phyloP scores from a whole-genome alignment of 2,329 filamentous ascomycete genomes.

The Claviceps sp. region DNA sequence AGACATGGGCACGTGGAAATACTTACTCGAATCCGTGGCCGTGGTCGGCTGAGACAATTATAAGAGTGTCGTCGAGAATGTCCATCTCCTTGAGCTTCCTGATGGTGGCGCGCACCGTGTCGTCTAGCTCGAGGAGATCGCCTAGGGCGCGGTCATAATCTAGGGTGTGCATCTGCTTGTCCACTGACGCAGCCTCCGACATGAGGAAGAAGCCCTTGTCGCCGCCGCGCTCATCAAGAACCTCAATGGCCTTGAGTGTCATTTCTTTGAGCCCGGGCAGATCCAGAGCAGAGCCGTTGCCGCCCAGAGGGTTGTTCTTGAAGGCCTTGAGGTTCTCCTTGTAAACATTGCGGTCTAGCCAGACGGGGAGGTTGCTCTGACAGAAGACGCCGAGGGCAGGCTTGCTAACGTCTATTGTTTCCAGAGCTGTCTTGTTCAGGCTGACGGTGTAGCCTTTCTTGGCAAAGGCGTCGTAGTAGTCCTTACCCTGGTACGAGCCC shows the following conservation, averaged over 20 bases:
- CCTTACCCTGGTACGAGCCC: slow-evolving; percentile 52
- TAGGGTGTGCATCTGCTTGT: slow-evolving; percentile 79
- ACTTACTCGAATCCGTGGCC: slow-evolving; percentile 68
- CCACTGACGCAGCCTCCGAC: slow-evolving; percentile 73
- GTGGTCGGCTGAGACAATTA: slow-evolving; percentile 77
- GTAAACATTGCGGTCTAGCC: slow-evolving; percentile 78
- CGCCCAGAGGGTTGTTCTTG: slow-evolving; percentile 56
- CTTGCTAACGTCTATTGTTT: slow-evolving; percentile 39
- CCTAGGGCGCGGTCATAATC: slow-evolving; percentile 79
- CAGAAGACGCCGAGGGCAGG: slow-evolving; percentile 69
- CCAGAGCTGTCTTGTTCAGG: slow-evolving; percentile 60
- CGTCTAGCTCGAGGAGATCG: slow-evolving; percentile 74
- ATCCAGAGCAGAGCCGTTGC: slow-evolving; percentile 50
- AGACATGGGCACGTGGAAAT: not conserved
- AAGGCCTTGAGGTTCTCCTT: slow-evolving; percentile 51
- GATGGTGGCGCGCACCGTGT: slow-evolving; percentile 65
- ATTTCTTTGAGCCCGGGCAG: slow-evolving; percentile 79
- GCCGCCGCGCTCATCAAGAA: slow-evolving; percentile 52
- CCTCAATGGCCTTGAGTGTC: slow-evolving; percentile 75
- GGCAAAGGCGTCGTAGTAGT: slow-evolving; percentile 68
- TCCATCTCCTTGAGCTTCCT: slow-evolving; percentile 52
- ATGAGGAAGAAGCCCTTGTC: slow-evolving; percentile 76
- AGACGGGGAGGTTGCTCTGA: slow-evolving; percentile 62
- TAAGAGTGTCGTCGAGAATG: slow-evolving; percentile 60
- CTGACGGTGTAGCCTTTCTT: slow-evolving; percentile 60